Conservation (phyloP, 2,329 filamentous ascomycete genomes). For the Apiospora kogelbergensis region DNA sequence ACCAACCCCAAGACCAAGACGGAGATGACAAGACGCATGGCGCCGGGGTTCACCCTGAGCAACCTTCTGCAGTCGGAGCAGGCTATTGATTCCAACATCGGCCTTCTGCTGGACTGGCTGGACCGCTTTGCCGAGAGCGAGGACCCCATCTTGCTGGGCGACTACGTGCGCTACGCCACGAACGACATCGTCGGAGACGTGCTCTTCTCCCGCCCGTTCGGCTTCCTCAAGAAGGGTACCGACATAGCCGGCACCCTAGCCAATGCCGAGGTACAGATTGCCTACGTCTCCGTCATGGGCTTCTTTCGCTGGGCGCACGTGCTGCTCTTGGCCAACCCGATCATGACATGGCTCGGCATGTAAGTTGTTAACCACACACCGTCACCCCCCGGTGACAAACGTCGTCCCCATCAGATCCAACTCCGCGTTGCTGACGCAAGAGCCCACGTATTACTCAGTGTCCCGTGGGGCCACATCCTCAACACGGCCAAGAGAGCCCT, state of each 20-base stretch:
- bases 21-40: constrained; percentile 31
- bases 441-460: too few relatives aligned
- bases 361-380: too few relatives aligned
- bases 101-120: constrained; percentile 19
- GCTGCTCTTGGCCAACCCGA: constrained; percentile 18
- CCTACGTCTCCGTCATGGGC: constrained; percentile 15
- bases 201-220: constrained; percentile 29
- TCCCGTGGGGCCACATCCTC: constrained; percentile 8
- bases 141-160: constrained; percentile 17
- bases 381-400: too few relatives aligned
- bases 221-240: constrained; percentile 26
- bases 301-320: constrained; percentile 17
- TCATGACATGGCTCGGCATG: constrained; percentile 18
- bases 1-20: constrained; percentile 34
- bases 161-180: constrained; percentile 25
- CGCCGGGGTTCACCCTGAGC: constrained; percentile 24
- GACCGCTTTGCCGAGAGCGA: constrained; percentile 16
- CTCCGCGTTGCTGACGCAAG: too few relatives aligned
- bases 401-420: too few relatives aligned
- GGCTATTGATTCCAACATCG: constrained; percentile 17
- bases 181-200: constrained; percentile 33
- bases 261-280: constrained; percentile 10
- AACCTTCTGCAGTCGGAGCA: constrained; percentile 19
- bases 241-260: constrained; percentile 27
- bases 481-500: background rate